Evolutionary conservation across 1,284 basidiomycete species (phyloP).

Genomic region (Psilocybe mexicana): DNA sequence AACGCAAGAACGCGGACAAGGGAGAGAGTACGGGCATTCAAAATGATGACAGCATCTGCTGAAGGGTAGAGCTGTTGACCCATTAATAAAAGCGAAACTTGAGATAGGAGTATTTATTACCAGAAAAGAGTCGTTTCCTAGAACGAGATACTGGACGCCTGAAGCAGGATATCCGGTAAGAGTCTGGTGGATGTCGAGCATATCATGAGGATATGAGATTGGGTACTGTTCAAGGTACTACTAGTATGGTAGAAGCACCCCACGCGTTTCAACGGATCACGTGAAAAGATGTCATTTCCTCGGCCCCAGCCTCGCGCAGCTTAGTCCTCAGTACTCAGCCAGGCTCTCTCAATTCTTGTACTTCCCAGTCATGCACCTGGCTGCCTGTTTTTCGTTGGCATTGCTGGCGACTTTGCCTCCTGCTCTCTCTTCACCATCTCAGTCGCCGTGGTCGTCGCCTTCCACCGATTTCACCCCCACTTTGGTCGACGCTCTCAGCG

Average conservation of each 20-base stretch:
- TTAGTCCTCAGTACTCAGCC: neutral
- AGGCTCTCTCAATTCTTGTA: neutral
- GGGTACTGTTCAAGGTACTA: conserved; percentile 20
- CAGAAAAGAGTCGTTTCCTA: conserved; percentile 56
- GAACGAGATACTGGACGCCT: conserved; percentile 54
- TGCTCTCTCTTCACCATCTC: conserved; percentile 24
- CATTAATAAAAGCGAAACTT: conserved; percentile 15
- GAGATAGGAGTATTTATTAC: conserved; percentile 40
- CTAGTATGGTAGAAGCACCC: neutral
- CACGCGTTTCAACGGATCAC: conserved; percentile 14
- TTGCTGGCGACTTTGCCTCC: conserved; percentile 26
- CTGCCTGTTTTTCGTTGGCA: conserved; percentile 22
- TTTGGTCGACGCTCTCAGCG: conserved; percentile 77
- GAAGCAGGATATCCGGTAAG: conserved; percentile 60
- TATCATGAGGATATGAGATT: conserved; percentile 45
- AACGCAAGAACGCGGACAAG: conserved; percentile 71
- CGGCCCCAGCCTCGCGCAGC: conserved; percentile 1
- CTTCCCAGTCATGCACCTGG: conserved; percentile 24
- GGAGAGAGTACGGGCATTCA: conserved; percentile 62
- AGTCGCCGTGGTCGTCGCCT: conserved; percentile 24
- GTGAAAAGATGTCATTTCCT: conserved; percentile 22
- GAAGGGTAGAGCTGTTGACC: conserved; percentile 64
- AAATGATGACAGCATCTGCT: conserved; percentile 64
- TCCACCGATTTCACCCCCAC: conserved; percentile 46
- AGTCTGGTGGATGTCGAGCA: conserved; percentile 62